phyloP scores from a whole-genome alignment of 495 filamentous ascomycete species.

The Lasiosphaeris hirsuta region DNA sequence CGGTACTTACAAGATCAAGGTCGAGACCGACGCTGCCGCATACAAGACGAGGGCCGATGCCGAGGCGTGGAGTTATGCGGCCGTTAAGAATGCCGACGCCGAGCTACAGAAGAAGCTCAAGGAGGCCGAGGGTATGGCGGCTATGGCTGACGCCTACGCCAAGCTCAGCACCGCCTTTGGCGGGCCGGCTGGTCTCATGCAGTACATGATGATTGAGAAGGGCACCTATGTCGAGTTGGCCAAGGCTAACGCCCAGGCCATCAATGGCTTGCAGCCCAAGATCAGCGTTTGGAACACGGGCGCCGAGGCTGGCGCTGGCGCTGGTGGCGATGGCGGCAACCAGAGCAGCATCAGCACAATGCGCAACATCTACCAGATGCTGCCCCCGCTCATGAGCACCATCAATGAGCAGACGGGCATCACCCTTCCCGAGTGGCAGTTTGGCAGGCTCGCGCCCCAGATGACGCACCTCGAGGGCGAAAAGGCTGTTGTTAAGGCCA shows the following conservation, averaged over 20 bases:
- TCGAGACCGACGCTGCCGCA: slow-evolving; percentile 41
- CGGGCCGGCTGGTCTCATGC: slow-evolving; percentile 67
- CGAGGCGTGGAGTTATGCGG: slow-evolving; percentile 39
- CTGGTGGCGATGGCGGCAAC: slow-evolving; percentile 27
- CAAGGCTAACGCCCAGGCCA: slow-evolving; percentile 65
- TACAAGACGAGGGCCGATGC: slow-evolving; percentile 42
- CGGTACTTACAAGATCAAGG: slow-evolving; percentile 39
- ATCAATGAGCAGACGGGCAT: slow-evolving; percentile 85
- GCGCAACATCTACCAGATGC: slow-evolving; percentile 65
- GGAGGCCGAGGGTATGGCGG: slow-evolving; percentile 68
- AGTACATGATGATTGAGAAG: slow-evolving; percentile 76
- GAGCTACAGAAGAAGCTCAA: slow-evolving; percentile 57
- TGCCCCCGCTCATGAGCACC: slow-evolving; percentile 74
- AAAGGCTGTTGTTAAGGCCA: slow-evolving; percentile 4
- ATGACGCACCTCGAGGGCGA: slow-evolving; percentile 24
- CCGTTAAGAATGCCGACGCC: slow-evolving; percentile 61
- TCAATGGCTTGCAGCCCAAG: slow-evolving; percentile 78
- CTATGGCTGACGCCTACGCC: slow-evolving; percentile 74
- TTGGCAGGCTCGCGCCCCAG: slow-evolving; percentile 42
- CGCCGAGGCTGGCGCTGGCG: slow-evolving; percentile 33
- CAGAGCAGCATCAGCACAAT: slow-evolving; percentile 37
- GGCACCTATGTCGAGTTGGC: slow-evolving; percentile 62
- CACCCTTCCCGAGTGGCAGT: slow-evolving; percentile 67
- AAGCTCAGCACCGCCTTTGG: slow-evolving; percentile 67
- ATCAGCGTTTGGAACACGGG: slow-evolving; percentile 87